These are phyloP conservation scores for Tagetes patula DNA, from an alignment of 129 eudicot species.

Conservation along the genomic window DNA sequence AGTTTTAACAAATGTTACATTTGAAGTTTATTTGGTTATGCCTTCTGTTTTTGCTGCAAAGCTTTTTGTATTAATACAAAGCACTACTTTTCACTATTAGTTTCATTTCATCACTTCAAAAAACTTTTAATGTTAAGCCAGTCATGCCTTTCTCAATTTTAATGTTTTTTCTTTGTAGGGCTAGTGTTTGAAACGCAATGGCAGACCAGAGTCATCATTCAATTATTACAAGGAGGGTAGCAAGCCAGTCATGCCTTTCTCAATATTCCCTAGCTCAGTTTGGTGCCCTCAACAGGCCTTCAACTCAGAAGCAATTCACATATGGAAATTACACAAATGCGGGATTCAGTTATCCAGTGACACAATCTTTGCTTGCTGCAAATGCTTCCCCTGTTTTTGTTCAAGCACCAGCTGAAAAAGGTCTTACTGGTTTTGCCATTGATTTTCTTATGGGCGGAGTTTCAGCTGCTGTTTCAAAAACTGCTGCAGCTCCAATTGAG, in stretches of 20 bases:
- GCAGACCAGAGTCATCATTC: constrained; percentile 33
- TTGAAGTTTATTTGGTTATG: background rate
- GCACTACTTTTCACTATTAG: background rate
- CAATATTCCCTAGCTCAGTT: constrained; percentile 37
- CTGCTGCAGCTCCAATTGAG: constrained; percentile 56
- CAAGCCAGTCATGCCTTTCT: constrained; percentile 35
- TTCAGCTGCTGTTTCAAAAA: constrained; percentile 53
- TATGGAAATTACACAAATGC: constrained; percentile 46
- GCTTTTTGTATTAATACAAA: background rate
- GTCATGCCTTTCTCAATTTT: no score
- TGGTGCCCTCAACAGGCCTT: constrained; percentile 33
- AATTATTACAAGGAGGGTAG: constrained; percentile 20
- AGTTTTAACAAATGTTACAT: background rate
- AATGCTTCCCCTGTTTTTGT: constrained; percentile 46
- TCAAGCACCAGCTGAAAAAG: constrained; percentile 56
- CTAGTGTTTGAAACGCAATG: constrained; percentile 17
- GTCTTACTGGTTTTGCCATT: constrained; percentile 49
- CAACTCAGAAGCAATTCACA: constrained; percentile 32
- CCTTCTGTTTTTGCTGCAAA: background rate
- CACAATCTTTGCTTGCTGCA: constrained; percentile 33
- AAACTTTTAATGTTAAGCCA: no score
- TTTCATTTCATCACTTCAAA: background rate
- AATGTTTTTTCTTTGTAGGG: background rate
- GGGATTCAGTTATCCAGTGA: constrained; percentile 37
- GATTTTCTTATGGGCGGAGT: constrained; percentile 60